Base-by-base conservation (phyloP, 805 yeast genomes). In the Kodamaea kakaduensis region DNA sequence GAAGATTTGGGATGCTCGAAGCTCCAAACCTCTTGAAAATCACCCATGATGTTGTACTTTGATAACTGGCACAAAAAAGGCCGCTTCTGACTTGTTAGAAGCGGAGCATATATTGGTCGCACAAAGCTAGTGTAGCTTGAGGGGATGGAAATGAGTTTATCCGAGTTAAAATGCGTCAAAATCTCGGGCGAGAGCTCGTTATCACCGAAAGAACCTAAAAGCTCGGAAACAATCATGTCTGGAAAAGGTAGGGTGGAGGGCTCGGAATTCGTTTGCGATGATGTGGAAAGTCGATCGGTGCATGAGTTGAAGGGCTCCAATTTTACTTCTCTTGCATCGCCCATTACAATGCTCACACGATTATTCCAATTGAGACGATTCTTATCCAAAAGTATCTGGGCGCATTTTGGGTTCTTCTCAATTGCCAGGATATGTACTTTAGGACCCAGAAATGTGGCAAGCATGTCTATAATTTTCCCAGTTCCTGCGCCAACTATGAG, bases 121-220 rank as follows among this genome's bases (percentile, higher is more conserved):
- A 84, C 50, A 38, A 62, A 77, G 10, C 83, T 71, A 1, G 78
- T 53, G 50, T 82, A 78, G 5, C 69, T 61, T 34, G 68, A 60
- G 35, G 56, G 72, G 46, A 46, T 51, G 34, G 73, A 71, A 12
- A 68, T 48, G 22, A 9, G 22, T 19, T 19, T 9, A 19, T 7
- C 9, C 9, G 5, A 16, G 17, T 13, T 9, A 26, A 26, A 26
- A 1, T 69, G 59, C 1, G 32, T 31, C 12, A 64, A 40, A 39
- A 93, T 80, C 54, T 89, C 97, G 0, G 97, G 97, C 6, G 85
- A 72, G 12, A 86, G 66, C 53, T 89, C 97, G 56, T 89, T 90
- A 55, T 94, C 90, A 3, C 95, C 97, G 61, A 90, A 84, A 10
- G 95, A 84, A 5, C 97, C 97, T 17, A 89, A 57, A 6, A 90